These are phyloP conservation scores for Sarcodon sp. DNA, from an alignment of 768 basidiomycete species.

Conservation along the genomic window DNA sequence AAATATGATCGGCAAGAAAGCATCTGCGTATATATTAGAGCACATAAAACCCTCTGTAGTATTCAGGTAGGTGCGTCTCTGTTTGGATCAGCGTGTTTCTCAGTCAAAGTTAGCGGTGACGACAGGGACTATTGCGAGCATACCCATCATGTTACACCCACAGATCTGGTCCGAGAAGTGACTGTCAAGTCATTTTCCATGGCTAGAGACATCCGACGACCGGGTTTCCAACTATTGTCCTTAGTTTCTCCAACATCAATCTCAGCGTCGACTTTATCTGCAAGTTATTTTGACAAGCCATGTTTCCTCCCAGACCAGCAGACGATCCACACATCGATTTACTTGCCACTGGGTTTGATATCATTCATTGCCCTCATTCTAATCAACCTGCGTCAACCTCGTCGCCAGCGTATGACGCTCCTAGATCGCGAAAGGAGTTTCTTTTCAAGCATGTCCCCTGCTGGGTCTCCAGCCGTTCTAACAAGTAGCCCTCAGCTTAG, in stretches of 20 bases:
- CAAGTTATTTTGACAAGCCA: constrained; percentile 47
- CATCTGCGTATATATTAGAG: constrained; percentile 59
- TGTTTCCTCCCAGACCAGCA: constrained; percentile 73
- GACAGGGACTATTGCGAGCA: constrained; percentile 89
- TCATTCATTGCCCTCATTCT: constrained; percentile 35
- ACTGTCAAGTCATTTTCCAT: constrained; percentile 84
- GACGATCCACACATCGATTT: constrained; percentile 44
- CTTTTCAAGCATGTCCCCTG: constrained; percentile 6
- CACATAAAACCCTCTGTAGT: constrained; percentile 51
- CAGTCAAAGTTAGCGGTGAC: constrained; percentile 48
- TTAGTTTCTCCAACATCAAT: constrained; percentile 32
- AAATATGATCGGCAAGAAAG: constrained; percentile 70
- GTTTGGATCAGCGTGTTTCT: background rate
- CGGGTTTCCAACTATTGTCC: constrained; percentile 82
- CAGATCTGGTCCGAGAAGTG: constrained; percentile 47
- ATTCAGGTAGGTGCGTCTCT: constrained; percentile 41
- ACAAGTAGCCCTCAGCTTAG: background rate
- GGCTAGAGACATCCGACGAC: constrained; percentile 53
- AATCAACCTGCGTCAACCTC: constrained; percentile 23
- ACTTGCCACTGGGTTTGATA: constrained; percentile 49
- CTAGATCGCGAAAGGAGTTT: background rate
- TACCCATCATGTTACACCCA: constrained; percentile 29
- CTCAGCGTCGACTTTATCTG: constrained; percentile 12
- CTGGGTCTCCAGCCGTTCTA: constrained; percentile 6
- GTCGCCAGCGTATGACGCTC: background rate